Percentiles rank a stretch among this genome's conserved stretches.
Evolutionary conservation across 2,329 filamentous ascomycete species (phyloP).

Genomic region (Coniochaeta sp.): DNA sequence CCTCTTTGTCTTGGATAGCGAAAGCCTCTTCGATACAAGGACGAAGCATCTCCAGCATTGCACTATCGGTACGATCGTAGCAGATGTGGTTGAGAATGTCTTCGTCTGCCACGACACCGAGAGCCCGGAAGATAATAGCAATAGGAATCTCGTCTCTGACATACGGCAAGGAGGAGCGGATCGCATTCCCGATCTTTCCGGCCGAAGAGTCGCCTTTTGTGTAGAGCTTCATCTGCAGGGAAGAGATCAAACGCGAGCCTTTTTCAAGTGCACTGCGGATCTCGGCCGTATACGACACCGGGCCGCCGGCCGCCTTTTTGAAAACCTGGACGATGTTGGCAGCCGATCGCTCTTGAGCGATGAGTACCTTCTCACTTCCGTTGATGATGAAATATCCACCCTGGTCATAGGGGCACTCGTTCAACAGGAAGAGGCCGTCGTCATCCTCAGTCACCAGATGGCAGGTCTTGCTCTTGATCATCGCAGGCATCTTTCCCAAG

Average conservation of each 20-base stretch:
- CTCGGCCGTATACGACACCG: constrained; percentile 88
- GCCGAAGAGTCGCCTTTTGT: constrained; percentile 75
- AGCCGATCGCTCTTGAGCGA: constrained; percentile 93
- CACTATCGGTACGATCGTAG: constrained; percentile 88
- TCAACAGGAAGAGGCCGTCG: constrained; percentile 79
- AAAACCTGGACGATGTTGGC: constrained; percentile 99
- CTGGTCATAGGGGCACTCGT: constrained; percentile 97
- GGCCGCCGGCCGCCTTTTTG: constrained; percentile 90
- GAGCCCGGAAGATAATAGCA: constrained; percentile 87
- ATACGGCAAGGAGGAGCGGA: constrained; percentile 86
- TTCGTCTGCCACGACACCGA: constrained; percentile 94
- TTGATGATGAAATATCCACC: constrained; percentile 99
- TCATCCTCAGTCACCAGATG: constrained; percentile 78
- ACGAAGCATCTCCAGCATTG: constrained; percentile 96
- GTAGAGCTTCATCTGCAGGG: constrained; percentile 83
- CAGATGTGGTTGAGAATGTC: constrained; percentile 98
- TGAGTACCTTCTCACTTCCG: constrained; percentile 95
- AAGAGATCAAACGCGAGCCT: constrained; percentile 88
- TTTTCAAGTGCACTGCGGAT: constrained; percentile 96
- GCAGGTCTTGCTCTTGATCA: constrained; percentile 96
- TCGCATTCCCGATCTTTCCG: constrained; percentile 76
- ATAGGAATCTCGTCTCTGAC: constrained; percentile 92
- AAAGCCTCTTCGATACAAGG: constrained; percentile 97
- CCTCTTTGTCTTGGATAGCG: constrained; percentile 89
- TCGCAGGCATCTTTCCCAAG: constrained; percentile 92